Evolutionary conservation across 106 monocot genomes (phyloP), one percentile per base, ranked within the genome.

Genomic region (Dendrobium huoshanense): DNA sequence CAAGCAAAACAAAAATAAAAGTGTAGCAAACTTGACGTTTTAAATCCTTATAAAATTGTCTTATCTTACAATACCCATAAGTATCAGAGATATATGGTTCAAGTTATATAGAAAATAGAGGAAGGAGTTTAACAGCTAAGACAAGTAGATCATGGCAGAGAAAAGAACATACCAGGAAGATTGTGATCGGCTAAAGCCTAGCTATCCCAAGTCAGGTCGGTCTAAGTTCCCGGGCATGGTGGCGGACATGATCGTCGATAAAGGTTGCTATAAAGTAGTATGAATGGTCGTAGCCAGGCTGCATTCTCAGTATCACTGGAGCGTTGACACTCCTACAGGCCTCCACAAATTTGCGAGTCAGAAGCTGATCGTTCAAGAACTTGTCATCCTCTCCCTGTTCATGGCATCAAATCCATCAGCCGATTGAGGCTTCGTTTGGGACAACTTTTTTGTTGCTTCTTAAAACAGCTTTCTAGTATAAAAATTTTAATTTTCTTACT

Each of bases 231-330:
- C 85, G 72, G 15, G 13, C 51, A 15, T 51, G 51, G 80, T 92
- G 92, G 24, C 43, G 68, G 72, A 98, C 91, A 79, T 98, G 97
- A 73, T 98, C 97, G 33, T 90, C 94, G 27, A 98, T 87, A 77
- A 98, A 98, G 42, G 79, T 98, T 75, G 91, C 80, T 22, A 98
- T 92, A 84, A 98, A 98, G 81, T 76, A 95, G 81, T 95, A 98
- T n/a, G 98, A 95, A 82, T 98, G 98, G 59, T 98, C 95, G 55
- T 98, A 98, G 27, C 95, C 98, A 42, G 92, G 91, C 41, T 98
- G 95, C 87, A 95, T 80, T 22, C 95, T 81, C 70, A 98, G 80
- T 48, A 41, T 67, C 68, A 95, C 25, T 1, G 98, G 91, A 43
- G 84, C 87, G 48, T 85, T 77, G 4, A 40, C 84, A 40, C 55